Evolutionary conservation across 768 basidiomycete species (phyloP), one percentile per base, ranked within the genome.

Genomic region (Aureoboletus auriporus): DNA sequence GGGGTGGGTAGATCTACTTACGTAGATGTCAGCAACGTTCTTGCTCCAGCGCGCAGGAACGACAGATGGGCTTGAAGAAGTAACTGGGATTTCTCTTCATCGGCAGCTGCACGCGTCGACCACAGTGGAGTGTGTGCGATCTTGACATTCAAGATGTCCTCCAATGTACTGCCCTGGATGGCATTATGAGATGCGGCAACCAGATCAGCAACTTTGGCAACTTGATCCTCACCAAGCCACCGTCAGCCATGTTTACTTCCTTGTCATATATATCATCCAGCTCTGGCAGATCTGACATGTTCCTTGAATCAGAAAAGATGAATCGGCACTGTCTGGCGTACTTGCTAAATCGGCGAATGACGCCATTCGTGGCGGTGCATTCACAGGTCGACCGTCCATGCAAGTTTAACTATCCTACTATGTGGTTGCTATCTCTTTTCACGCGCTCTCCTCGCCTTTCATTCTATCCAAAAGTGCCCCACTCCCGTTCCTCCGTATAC

Each of bases 21-120:
- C 89, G 88, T 88, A 2, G 81, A 71, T 0, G 89, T 86, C 44
- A 80, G 71, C 26, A 92, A 76, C 12, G 89, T 70, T 42, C 74
- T 70, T 9, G 86, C 78, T 0, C 89, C 87, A 8, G 85, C 82
- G 9, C 73, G 67, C 16, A 88, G 62, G 62, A 85, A 92, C 0
- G 72, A 70, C 30, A 77, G 54, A 61, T 91, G 89, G 0, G 80
- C 78, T 7, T 72, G 64, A n/a, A 80, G 51, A 28, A 91, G 72
- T 13, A 50, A 30, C 27, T 49, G 44, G 1, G 70, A 66, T 12
- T 75, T 73, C 0, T 81, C 78, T 34, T 82, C 69, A 28, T 79
- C 71, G 12, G 71, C 64, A 10, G 84, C 66, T 8, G 83, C 75
- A 44, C 80, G 75, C 0, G 83, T 79, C 12, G 88, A 90, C 89